Conservation (phyloP, 2,329 filamentous ascomycete species). For the Colletotrichum eleusines region DNA sequence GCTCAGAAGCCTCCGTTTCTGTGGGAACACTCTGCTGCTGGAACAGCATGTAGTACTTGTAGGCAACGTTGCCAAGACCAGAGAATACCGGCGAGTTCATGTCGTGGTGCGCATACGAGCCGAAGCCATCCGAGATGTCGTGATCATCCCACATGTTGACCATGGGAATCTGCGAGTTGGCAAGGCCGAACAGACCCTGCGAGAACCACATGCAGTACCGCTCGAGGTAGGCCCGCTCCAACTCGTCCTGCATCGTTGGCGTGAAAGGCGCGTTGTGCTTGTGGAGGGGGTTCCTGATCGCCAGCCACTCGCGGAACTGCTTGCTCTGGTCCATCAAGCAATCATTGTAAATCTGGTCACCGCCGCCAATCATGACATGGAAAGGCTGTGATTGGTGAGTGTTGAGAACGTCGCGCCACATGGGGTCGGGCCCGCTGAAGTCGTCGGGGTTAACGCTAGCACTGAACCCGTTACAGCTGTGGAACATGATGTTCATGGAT, state of each 20-base stretch:
- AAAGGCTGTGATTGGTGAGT: slow-evolving; percentile 91
- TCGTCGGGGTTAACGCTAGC: slow-evolving; percentile 80
- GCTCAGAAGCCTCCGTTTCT: slow-evolving; percentile 86
- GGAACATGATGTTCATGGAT: slow-evolving; percentile 99
- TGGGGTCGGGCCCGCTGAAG: slow-evolving; percentile 91
- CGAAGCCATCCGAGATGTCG: slow-evolving; percentile 90
- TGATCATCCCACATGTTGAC: slow-evolving; percentile 99
- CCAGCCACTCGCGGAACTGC: slow-evolving; percentile 86
- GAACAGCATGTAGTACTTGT: slow-evolving; percentile 99
- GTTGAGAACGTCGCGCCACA: slow-evolving; percentile 97
- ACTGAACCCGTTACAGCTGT: slow-evolving; percentile 98
- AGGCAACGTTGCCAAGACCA: slow-evolving; percentile 89
- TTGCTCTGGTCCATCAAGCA: slow-evolving; percentile 79
- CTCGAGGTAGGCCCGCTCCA: slow-evolving; percentile 89
- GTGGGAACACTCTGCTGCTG: slow-evolving; percentile 90
- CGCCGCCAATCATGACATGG: slow-evolving; percentile 98
- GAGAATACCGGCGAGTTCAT: slow-evolving; percentile 93
- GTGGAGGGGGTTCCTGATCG: slow-evolving; percentile 80
- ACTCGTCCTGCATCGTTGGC: slow-evolving; percentile 84
- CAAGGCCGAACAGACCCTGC: slow-evolving; percentile 92
- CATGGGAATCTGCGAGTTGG: slow-evolving; percentile 96
- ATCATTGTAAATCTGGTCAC: slow-evolving; percentile 98
- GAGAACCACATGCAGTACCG: slow-evolving; percentile 97
- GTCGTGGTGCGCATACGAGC: slow-evolving; percentile 91
- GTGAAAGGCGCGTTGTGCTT: slow-evolving; percentile 86